Conservation (phyloP, 257 asterid genomes). For the Rehmannia glutinosa region DNA sequence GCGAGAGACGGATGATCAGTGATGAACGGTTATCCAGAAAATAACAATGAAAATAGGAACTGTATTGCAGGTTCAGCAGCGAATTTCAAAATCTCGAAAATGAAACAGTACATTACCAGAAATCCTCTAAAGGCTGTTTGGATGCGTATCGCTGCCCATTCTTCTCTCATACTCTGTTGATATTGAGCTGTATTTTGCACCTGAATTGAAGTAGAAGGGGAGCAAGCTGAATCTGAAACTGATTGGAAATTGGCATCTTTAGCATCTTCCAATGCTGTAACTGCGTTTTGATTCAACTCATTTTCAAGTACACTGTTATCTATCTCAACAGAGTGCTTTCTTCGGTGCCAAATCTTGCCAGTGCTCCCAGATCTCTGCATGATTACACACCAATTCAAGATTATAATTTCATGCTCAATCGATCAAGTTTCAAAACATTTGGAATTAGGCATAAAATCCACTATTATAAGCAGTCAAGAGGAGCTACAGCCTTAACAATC, state of each 20-base stretch:
- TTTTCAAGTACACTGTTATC: slow-evolving; percentile 41
- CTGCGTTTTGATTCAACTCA: slow-evolving; percentile 44
- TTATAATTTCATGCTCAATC: neutral
- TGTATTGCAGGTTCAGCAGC: slow-evolving; percentile 4
- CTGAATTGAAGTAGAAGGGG: slow-evolving; percentile 62
- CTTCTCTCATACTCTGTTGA: slow-evolving; percentile 54
- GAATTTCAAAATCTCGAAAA: neutral
- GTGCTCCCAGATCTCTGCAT: slow-evolving; percentile 58
- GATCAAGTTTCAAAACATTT: neutral
- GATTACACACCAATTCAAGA: slow-evolving; percentile 6
- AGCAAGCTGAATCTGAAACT: slow-evolving; percentile 49
- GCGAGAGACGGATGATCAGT: no score
- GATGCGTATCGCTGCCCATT: slow-evolving; percentile 83
- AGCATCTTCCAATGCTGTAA: slow-evolving; percentile 37
- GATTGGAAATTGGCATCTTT: slow-evolving; percentile 42
- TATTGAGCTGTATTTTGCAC: slow-evolving; percentile 41
- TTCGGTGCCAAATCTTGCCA: slow-evolving; percentile 74
- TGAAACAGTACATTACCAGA: slow-evolving; percentile 49
- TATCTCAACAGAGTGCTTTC: slow-evolving; percentile 80
- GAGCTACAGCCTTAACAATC: neutral
- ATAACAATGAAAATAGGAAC: neutral
- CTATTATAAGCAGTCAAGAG: neutral
- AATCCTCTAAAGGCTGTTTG: slow-evolving; percentile 96
- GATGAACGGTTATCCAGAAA: no score
- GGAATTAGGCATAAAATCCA: neutral